Conservation (phyloP, 345 rosid species). For the Syzygium grande region DNA sequence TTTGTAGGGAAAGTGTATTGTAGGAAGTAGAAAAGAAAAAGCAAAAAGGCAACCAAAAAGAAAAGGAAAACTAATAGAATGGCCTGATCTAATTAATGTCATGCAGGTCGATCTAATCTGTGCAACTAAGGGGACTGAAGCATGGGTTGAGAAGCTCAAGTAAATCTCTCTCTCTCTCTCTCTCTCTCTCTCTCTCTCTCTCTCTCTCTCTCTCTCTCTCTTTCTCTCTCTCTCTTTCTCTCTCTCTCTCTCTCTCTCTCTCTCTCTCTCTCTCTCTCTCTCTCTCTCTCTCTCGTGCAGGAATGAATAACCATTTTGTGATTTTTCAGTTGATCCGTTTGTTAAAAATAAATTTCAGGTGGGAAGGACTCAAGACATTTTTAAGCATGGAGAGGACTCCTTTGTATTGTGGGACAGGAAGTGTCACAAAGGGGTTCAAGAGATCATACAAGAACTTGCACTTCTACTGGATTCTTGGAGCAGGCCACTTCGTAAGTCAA, state of each 20-base stretch:
- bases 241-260: background rate
- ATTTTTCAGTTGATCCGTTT: slow-evolving; percentile 62
- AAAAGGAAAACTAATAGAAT: background rate
- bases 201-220: background rate
- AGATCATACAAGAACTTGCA: slow-evolving; percentile 68
- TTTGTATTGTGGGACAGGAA: slow-evolving; percentile 47
- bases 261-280: background rate
- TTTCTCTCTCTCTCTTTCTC: background rate
- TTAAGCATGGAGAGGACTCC: slow-evolving; percentile 36
- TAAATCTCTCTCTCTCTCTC: slow-evolving; percentile 7
- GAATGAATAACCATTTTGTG: background rate
- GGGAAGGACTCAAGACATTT: slow-evolving; percentile 60
- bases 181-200: background rate
- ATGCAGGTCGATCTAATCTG: slow-evolving; percentile 87
- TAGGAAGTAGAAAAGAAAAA: background rate
- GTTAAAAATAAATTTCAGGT: slow-evolving; percentile 35
- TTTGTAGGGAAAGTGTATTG: background rate
- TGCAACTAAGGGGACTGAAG: slow-evolving; percentile 77
- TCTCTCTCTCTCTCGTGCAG: background rate
- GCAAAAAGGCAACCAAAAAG: background rate
- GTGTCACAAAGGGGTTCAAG: slow-evolving; percentile 54
- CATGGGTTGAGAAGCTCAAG: slow-evolving; percentile 91
- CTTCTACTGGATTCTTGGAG: slow-evolving; percentile 88
- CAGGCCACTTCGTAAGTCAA: slow-evolving; percentile 93
- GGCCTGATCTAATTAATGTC: slow-evolving; percentile 56